Evolutionary conservation across 2,329 filamentous ascomycete species (phyloP), one percentile per base, ranked within the genome.

Genomic region (Aspergillus sp.): DNA sequence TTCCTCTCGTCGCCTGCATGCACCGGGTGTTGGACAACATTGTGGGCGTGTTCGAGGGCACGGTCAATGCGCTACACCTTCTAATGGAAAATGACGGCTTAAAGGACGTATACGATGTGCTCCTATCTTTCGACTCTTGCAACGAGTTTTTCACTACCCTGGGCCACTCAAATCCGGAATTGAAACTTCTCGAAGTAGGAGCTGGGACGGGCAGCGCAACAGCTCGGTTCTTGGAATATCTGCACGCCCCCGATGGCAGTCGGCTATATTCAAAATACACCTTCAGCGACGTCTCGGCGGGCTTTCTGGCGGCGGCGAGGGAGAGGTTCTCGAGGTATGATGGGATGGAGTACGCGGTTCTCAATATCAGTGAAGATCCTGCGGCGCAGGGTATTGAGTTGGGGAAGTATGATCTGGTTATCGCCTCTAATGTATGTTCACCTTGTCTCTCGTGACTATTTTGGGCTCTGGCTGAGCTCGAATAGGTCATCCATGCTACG

Each of bases 401-500:
- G 2, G 63, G 57, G 2, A 51, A 23, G 5, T 76, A 72, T 51
- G 73, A 76, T 47, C 43, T 76, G 33, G 67, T 76, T 11, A 62
- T 75, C n/a, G 51, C 41, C 3, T 43, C 41, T 5, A 53, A 53
- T 37, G 51, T 53, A 21, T 21, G 27, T 39, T 4, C 6, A 2
- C 1, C 11, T 6, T 7, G 2, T 4, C 17, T 23, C 5, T 23
- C 21, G 1, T 19, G n/a, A 0, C 17, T 49, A 4, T 1, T 2
- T 3, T 8, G 17, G 2, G 27, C 3, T 6, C 11, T 31, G 3
- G 11, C 4, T 1, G 11, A 0, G 3, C 3, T 37, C 9, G 12
- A 14, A 6, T 17, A 51, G 48, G 73, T 75, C 4, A 61, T 75
- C 19, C 71, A 76, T 37, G 72, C 72, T 0, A 74, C 73, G 2